phyloP scores from a whole-genome alignment of 139 green algal genomes.

The Ettlia oleoabundans region DNA sequence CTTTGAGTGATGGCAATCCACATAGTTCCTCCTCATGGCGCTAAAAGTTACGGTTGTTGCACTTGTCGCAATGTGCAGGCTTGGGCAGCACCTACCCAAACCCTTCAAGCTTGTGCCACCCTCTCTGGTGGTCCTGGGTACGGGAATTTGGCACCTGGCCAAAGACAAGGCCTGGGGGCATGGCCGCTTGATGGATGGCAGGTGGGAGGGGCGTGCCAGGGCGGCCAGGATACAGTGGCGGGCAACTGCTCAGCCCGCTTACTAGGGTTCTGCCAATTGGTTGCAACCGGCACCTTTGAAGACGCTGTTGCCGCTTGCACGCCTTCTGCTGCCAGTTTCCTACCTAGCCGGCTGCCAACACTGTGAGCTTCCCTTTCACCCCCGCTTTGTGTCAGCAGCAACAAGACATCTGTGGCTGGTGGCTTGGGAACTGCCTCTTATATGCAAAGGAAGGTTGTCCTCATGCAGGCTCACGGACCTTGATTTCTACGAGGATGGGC shows the following conservation, averaged over 20 bases:
- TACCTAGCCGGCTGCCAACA: background rate
- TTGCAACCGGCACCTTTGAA: too few species aligned
- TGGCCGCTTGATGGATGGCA: background rate
- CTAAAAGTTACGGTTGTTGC: too few species aligned
- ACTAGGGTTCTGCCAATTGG: too few species aligned
- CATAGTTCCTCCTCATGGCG: too few species aligned
- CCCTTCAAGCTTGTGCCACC: background rate
- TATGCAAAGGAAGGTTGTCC: too few species aligned
- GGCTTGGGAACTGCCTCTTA: background rate
- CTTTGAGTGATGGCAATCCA: too few species aligned
- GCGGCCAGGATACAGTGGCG: too few species aligned
- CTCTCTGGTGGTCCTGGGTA: background rate
- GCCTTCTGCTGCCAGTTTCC: too few species aligned
- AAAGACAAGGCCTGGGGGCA: conserved; percentile 10
- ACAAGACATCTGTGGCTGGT: background rate
- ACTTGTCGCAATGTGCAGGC: background rate
- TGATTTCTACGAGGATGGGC: conserved; percentile 21
- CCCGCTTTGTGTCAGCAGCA: background rate
- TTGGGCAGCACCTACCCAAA: background rate
- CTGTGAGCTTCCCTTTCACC: background rate
- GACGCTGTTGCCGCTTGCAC: too few species aligned
- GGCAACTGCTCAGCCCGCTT: too few species aligned
- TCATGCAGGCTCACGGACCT: conserved; percentile 8
- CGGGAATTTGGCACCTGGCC: conserved; percentile 21
- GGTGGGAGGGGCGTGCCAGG: background rate